A percentile compares a stretch with the other conserved stretches of the same genome.
Conservation (phyloP, 2,329 filamentous ascomycete genomes). For the Beauveria sp. region DNA sequence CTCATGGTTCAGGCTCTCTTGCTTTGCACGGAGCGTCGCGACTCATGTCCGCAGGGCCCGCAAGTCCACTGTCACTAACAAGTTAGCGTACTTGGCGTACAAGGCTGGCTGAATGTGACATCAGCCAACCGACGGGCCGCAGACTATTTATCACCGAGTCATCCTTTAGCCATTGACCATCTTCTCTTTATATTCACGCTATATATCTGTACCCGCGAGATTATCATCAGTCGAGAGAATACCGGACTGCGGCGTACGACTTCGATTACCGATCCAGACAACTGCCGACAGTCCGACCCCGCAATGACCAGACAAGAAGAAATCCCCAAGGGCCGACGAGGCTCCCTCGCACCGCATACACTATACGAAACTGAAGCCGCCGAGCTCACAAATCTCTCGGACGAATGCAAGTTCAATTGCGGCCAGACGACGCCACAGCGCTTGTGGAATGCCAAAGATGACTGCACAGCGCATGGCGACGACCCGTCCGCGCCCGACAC, state of each 20-base stretch:
- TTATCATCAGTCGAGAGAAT: neutral
- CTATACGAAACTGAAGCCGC: slow-evolving; percentile 20
- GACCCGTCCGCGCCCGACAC: slow-evolving; percentile 32
- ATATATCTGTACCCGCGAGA: neutral
- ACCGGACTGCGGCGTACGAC: neutral
- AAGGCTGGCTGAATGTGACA: slow-evolving; percentile 16
- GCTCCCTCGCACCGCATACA: slow-evolving; percentile 9
- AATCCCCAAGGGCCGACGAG: neutral
- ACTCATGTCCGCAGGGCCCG: slow-evolving; percentile 2
- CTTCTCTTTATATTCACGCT: neutral
- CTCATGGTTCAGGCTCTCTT: neutral
- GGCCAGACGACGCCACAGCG: slow-evolving; percentile 23
- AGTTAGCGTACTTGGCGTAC: neutral
- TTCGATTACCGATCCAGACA: neutral
- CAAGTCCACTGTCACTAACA: neutral
- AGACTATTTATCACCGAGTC: neutral
- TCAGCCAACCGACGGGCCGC: slow-evolving; percentile 14
- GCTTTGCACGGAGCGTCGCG: neutral
- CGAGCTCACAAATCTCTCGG: slow-evolving; percentile 12
- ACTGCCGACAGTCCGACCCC: neutral
- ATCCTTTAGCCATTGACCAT: neutral
- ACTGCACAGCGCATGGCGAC: slow-evolving; percentile 13
- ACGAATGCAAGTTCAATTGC: slow-evolving; percentile 22
- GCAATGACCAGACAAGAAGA: slow-evolving; percentile 3
- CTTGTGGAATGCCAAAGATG: slow-evolving; percentile 22